These are phyloP conservation scores for Heracleum sosnowskyi DNA, from an alignment of 129 eudicot species.

Conservation along the genomic window DNA sequence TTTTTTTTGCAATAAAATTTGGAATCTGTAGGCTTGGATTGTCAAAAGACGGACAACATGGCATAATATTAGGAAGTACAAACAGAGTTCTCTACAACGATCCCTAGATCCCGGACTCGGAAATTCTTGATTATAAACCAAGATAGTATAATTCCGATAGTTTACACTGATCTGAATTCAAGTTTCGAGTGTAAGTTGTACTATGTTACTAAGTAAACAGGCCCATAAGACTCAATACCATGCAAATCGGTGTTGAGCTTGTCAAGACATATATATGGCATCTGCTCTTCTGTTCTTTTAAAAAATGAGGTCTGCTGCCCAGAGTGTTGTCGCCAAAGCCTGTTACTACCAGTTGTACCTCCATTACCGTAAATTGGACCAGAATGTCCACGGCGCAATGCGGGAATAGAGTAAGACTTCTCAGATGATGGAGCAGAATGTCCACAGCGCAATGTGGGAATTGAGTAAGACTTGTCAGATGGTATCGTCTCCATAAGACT, in stretches of 20 bases:
- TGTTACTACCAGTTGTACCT: slow-evolving; percentile 2
- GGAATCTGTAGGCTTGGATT: too few species aligned
- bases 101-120: background rate
- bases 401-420: slow-evolving; percentile 8
- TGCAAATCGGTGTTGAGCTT: slow-evolving; percentile 20
- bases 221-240: slow-evolving; percentile 43
- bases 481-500: slow-evolving; percentile 9
- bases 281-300: slow-evolving; percentile 20
- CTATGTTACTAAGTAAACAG: slow-evolving; percentile 60
- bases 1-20: background rate
- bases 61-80: background rate
- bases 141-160: background rate
- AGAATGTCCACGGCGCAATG: slow-evolving; percentile 24
- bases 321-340: slow-evolving; percentile 25
- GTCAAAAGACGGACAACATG: background rate
- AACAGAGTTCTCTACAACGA: background rate
- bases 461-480: slow-evolving; percentile 4
- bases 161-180: background rate
- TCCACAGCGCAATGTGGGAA: slow-evolving; percentile 18
- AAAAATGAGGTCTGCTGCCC: slow-evolving; percentile 37
- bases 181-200: background rate
- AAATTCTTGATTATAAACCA: background rate
- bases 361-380: slow-evolving; percentile 29
- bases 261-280: slow-evolving; percentile 39
- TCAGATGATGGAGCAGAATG: too few species aligned